These are phyloP conservation scores for Euphorbia pulcherrima DNA, from an alignment of 345 rosid genomes.

Conservation along the genomic window DNA sequence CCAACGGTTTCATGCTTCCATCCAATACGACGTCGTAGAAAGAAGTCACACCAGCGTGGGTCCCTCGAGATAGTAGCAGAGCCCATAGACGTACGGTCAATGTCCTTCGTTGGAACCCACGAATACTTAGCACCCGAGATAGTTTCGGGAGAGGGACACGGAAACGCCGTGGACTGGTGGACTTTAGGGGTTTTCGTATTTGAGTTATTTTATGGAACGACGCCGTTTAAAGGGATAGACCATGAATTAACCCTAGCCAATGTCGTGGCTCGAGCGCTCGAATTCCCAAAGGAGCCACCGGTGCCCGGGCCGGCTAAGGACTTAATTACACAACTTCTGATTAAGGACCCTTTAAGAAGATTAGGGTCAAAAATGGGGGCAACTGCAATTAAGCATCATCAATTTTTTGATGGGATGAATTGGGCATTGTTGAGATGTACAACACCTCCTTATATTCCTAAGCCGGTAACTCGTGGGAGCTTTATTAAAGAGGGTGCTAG, in stretches of 20 bases:
- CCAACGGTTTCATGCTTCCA: slow-evolving; percentile 52
- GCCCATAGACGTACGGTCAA: slow-evolving; percentile 54
- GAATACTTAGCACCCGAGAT: slow-evolving; percentile 71
- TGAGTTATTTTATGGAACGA: slow-evolving; percentile 50
- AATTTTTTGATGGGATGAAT: slow-evolving; percentile 47
- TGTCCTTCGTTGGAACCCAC: slow-evolving; percentile 66
- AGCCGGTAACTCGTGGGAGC: slow-evolving; percentile 12
- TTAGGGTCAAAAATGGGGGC: slow-evolving; percentile 63
- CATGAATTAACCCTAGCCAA: slow-evolving; percentile 56
- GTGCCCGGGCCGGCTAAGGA: slow-evolving; percentile 45
- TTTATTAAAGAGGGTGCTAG: slow-evolving; percentile 2
- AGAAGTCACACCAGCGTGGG: slow-evolving; percentile 25
- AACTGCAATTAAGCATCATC: slow-evolving; percentile 45
- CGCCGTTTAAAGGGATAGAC: slow-evolving; percentile 55
- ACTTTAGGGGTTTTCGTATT: slow-evolving; percentile 56
- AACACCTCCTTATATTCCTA: slow-evolving; percentile 46
- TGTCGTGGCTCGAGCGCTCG: slow-evolving; percentile 61
- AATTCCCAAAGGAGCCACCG: slow-evolving; percentile 54
- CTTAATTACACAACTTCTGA: slow-evolving; percentile 46
- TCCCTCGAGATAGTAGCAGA: slow-evolving; percentile 48
- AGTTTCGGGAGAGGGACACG: slow-evolving; percentile 59
- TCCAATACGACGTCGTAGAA: slow-evolving; percentile 31
- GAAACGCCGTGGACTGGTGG: slow-evolving; percentile 75
- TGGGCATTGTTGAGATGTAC: slow-evolving; percentile 63
- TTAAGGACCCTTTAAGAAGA: slow-evolving; percentile 46